phyloP scores from a whole-genome alignment of 495 filamentous ascomycete species.

The Hypoxylon crocopeplum region DNA sequence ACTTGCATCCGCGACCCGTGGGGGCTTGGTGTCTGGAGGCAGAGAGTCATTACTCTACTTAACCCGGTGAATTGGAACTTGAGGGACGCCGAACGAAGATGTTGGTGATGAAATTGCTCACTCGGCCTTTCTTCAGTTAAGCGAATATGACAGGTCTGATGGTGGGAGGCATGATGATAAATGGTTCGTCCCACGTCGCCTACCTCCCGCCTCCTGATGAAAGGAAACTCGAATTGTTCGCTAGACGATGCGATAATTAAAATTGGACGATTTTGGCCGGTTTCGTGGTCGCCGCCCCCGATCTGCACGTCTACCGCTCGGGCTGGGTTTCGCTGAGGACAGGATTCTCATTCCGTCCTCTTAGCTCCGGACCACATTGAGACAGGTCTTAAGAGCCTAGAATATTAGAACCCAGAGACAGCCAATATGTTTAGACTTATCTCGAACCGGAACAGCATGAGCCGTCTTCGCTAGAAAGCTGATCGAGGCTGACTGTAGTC shows the following conservation, averaged over 20 bases:
- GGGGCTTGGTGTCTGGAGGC: slow-evolving; percentile 16
- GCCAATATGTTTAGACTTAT: slow-evolving; percentile 5
- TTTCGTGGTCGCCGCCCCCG: slow-evolving; percentile 15
- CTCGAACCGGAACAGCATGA: not conserved
- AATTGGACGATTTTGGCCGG: slow-evolving; percentile 10
- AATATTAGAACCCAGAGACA: not conserved
- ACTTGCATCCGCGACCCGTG: slow-evolving; percentile 24
- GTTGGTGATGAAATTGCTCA: not conserved
- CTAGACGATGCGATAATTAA: not conserved
- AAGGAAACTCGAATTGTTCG: not conserved
- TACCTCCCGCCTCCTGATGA: not conserved
- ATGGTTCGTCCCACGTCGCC: no score
- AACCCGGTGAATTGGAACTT: slow-evolving; percentile 23
- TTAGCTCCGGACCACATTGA: slow-evolving; percentile 18
- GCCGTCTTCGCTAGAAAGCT: no score
- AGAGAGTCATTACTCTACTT: slow-evolving; percentile 8
- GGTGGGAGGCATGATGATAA: no score
- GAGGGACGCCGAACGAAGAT: slow-evolving; percentile 6
- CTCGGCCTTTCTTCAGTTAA: not conserved
- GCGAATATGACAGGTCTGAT: no score
- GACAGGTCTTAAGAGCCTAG: slow-evolving; percentile 6
- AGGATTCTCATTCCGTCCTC: not conserved
- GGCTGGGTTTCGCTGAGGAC: slow-evolving; percentile 5
- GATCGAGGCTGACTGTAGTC: no score
- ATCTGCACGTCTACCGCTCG: slow-evolving; percentile 18